Evolutionary conservation across 306 rosid genomes (phyloP).

Genomic region (Lathyrus aphaca): DNA sequence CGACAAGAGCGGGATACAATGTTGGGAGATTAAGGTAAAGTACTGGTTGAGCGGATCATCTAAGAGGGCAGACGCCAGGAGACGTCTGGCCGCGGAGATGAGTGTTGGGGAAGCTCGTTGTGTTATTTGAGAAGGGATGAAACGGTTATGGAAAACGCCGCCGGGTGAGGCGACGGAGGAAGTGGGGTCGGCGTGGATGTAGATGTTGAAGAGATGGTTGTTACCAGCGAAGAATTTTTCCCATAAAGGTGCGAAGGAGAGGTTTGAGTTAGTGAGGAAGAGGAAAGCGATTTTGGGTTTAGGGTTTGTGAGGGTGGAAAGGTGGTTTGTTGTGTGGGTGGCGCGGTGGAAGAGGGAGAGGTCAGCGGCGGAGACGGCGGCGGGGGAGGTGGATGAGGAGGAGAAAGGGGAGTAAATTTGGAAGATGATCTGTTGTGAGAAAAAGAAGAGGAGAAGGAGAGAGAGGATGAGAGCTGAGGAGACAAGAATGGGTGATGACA

Average conservation of each 20-base stretch:
- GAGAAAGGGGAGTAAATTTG: slow-evolving; percentile 28
- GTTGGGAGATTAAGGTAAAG: slow-evolving; percentile 61
- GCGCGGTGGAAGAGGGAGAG: slow-evolving; percentile 51
- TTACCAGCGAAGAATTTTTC: slow-evolving; percentile 51
- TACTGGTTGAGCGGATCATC: slow-evolving; percentile 59
- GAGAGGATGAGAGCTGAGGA: slow-evolving; percentile 49
- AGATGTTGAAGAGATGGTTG: slow-evolving; percentile 56
- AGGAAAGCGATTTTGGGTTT: slow-evolving; percentile 74
- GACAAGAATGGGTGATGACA: slow-evolving; percentile 49
- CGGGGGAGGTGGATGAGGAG: slow-evolving; percentile 44
- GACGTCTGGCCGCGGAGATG: slow-evolving; percentile 64
- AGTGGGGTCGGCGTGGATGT: slow-evolving; percentile 71
- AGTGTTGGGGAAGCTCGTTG: slow-evolving; percentile 58
- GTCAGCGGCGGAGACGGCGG: slow-evolving; percentile 40
- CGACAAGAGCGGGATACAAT: slow-evolving; percentile 63
- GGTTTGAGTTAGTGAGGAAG: slow-evolving; percentile 67
- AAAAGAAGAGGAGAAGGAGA: slow-evolving; percentile 42
- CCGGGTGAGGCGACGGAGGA: slow-evolving; percentile 44
- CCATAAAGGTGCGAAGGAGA: slow-evolving; percentile 66
- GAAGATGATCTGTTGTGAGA: slow-evolving; percentile 45
- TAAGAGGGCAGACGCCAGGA: slow-evolving; percentile 54
- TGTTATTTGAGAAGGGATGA: slow-evolving; percentile 54
- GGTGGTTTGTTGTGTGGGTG: slow-evolving; percentile 34
- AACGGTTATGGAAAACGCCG: slow-evolving; percentile 53
- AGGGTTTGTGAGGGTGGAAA: slow-evolving; percentile 41